Evolutionary conservation across 192 early-diverging fungal genomes (phyloP), one percentile per base, ranked within the genome.

Genomic region (Rhizoclosmatium sp.): DNA sequence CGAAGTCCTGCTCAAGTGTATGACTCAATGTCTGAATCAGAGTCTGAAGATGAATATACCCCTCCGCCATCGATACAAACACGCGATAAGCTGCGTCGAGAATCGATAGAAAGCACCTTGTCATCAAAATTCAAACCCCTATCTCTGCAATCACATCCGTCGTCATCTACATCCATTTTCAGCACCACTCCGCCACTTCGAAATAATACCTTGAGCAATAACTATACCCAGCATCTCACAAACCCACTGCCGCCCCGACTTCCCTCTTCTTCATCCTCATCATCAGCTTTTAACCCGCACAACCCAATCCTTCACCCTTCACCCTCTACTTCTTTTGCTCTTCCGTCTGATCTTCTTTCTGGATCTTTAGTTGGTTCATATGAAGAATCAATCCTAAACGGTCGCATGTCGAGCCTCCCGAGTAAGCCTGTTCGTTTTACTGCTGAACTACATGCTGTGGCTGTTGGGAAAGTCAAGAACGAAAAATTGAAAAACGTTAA

Each of bases 371-470:
- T 90, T 2, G 88, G 89, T 5, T 85, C 82, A 2, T 90, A 90
- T 69, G 89, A 90, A 75, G 93, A 95, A 80, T 93, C 92, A 0
- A 89, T 95, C 31, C 84, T 95, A 0, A 90, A 82, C 48, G 93
- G 93, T 44, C 82, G 93, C 51, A 93, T 95, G 92, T 93, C 92
- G 1, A 89, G 92, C 0, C 76, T 90, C 19, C 94, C 94, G 2
- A 92, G 91, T 2, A 88, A 90, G 45, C 94, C 94, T 12, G 84
- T 95, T 54, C 81, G 83, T 12, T 95, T 95, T 71, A 76, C 87
- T 40, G 87, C 90, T 9, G 92, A 94, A 49, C 90, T 95, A 56
- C 92, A 93, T 1, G 92, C 88, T 7, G 78, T 94, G 41, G 93
- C 88, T 0, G 77, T 84, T 47, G 92, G 92, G n/a, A 91, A 91